Evolutionary conservation across 2,329 filamentous ascomycete species (phyloP).

Genomic region (Nemania sp.): DNA sequence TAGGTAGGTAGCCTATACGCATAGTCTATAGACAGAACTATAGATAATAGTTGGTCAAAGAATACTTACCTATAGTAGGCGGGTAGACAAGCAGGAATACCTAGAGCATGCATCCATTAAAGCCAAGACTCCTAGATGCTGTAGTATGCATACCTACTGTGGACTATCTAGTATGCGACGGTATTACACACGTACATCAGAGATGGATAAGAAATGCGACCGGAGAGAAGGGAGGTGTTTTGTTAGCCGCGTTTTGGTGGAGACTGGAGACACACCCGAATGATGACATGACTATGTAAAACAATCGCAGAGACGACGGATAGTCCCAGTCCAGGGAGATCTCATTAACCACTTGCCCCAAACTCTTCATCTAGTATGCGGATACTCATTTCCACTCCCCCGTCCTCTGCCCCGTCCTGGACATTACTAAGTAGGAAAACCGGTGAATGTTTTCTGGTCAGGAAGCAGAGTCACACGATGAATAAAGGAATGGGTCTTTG

Average conservation of each 20-base stretch:
- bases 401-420: no score
- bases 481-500: conserved; percentile 19
- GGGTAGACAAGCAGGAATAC: background rate
- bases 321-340: conserved; percentile 17
- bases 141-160: no score
- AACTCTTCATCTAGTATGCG: background rate
- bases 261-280: conserved; percentile 29
- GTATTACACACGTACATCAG: no score
- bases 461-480: conserved; percentile 24
- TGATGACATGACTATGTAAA: conserved; percentile 20
- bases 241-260: conserved; percentile 25
- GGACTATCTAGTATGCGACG: no score
- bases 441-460: background rate
- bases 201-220: conserved; percentile 8
- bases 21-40: no score
- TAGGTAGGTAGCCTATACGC: background rate
- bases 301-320: conserved; percentile 1
- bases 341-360: background rate
- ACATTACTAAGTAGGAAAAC: background rate
- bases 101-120: conserved; percentile 6
- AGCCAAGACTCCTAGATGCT: conserved; percentile 15
- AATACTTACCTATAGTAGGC: no score
- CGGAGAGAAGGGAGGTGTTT: background rate
- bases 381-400: background rate
- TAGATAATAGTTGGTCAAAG: background rate